Base-by-base conservation (phyloP, 441 rosid species). In the Gossypium davidsonii region DNA sequence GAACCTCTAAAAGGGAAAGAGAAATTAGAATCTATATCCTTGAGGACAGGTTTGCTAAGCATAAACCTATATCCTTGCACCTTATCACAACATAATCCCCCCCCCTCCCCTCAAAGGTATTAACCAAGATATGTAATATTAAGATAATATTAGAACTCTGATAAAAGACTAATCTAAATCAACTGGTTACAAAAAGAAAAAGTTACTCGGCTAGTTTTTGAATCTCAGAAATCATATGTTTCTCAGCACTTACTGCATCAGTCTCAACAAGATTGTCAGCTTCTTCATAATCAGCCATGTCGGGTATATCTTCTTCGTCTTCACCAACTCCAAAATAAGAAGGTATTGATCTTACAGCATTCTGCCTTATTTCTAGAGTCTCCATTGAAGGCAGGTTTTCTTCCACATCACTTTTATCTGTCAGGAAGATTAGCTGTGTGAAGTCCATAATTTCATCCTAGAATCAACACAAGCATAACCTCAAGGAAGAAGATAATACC, bases 341-440 rank as follows among this genome's bases (percentile, higher is more conserved):
- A 63, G 96, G 93, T 71, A 91, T 93, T 21, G 99, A 84, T 65
- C 81, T 81, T 52, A 93, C 88, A 49, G 72, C 82, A 23, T 80
- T 89, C 79, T 86, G 83, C 71, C 83, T 83, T 75, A 85, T 89
- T 18, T 93, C 97, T 68, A 87, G 77, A 66, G 89, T 84, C 59
- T 96, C 97, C 95, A 93, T 91, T 23, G 97, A 92, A 52, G 98
- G 99, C 79, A 93, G 84, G 74, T 87, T 86, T 46, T 96, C 98
- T 68, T 90, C 97, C 76, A 86, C 97, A 9, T 83, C 88, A 69
- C 67, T 79, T 80, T 82, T 95, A 77, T 86, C 99, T 95, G 60
- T 59, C 70, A 8, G 17, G 75, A 60, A 73, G 10, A 71, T 15
- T n/a, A 68, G 21, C 1, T 17, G 6, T 12, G 48, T 68, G 31